Conservation (phyloP, 805 yeast genomes). For the Huiozyma naganishii region DNA sequence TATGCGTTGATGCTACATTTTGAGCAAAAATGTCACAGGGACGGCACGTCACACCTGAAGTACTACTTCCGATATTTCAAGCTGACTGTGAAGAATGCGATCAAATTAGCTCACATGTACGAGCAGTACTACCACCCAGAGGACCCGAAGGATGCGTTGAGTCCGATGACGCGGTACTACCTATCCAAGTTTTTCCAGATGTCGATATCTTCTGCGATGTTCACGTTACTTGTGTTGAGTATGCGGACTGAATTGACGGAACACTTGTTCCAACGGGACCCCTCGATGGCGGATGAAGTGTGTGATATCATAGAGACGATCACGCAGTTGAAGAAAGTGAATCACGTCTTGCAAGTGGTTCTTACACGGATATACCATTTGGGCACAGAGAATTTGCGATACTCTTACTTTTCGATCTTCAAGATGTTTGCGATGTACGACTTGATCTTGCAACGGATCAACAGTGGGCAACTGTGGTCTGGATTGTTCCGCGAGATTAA, state of each 20-base stretch:
- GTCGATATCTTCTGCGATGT: constrained; percentile 17
- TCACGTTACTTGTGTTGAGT: constrained; percentile 15
- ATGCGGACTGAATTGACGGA: constrained; percentile 10
- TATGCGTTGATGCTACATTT: constrained; percentile 22
- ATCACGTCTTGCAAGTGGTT: constrained; percentile 11
- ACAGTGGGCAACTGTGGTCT: constrained; percentile 16
- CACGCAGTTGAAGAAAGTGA: constrained; percentile 10
- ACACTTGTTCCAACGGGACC: neutral
- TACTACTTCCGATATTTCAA: constrained; percentile 16
- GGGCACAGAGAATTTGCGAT: constrained; percentile 19
- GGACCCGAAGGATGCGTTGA: constrained; percentile 5
- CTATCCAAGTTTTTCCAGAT: constrained; percentile 21
- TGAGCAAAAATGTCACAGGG: constrained; percentile 8
- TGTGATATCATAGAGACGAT: constrained; percentile 3
- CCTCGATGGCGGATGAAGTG: neutral
- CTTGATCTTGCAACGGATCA: constrained; percentile 15
- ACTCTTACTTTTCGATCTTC: constrained; percentile 24
- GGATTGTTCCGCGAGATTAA: constrained; percentile 9
- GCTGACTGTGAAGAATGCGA: constrained; percentile 2
- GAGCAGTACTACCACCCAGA: constrained; percentile 15
- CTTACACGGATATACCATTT: constrained; percentile 14
- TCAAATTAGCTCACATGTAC: constrained; percentile 5
- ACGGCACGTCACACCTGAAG: constrained; percentile 4
- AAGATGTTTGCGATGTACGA: constrained; percentile 23
- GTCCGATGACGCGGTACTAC: constrained; percentile 14